phyloP scores from a whole-genome alignment of 139 green algal species.

The Nannochloris sp. region DNA sequence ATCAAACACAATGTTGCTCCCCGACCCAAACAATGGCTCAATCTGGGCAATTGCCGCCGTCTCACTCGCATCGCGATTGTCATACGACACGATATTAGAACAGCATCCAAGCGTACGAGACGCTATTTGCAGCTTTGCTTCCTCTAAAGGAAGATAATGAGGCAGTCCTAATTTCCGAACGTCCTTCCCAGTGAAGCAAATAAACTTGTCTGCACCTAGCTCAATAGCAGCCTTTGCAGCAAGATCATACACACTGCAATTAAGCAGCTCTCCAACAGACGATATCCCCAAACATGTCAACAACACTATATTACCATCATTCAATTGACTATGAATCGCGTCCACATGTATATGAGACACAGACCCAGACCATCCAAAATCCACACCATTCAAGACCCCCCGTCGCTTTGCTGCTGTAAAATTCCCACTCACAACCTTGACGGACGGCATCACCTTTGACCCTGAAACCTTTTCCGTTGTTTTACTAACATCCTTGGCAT shows the following conservation, averaged over 20 bases:
- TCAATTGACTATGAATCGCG: constrained; percentile 68
- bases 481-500: constrained; percentile 54
- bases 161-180: constrained; percentile 50
- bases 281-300: constrained; percentile 68
- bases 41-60: constrained; percentile 2
- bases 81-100: constrained; percentile 2
- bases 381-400: constrained; percentile 82
- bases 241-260: constrained; percentile 90
- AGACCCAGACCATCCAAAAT: constrained; percentile 58
- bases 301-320: constrained; percentile 77
- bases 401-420: constrained; percentile 80
- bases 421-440: constrained; percentile 79
- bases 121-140: constrained; percentile 47
- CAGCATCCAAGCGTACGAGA: background rate
- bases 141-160: constrained; percentile 59
- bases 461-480: background rate
- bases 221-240: constrained; percentile 46
- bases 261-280: constrained; percentile 80
- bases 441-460: constrained; percentile 23
- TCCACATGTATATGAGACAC: constrained; percentile 70
- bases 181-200: constrained; percentile 69
- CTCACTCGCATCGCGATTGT: background rate
- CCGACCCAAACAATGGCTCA: background rate
- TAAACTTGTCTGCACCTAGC: constrained; percentile 88
- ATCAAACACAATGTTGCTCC: constrained; percentile 29